Base-by-base conservation (phyloP, 768 basidiomycete genomes). In the Pisolithus marmoratus region DNA sequence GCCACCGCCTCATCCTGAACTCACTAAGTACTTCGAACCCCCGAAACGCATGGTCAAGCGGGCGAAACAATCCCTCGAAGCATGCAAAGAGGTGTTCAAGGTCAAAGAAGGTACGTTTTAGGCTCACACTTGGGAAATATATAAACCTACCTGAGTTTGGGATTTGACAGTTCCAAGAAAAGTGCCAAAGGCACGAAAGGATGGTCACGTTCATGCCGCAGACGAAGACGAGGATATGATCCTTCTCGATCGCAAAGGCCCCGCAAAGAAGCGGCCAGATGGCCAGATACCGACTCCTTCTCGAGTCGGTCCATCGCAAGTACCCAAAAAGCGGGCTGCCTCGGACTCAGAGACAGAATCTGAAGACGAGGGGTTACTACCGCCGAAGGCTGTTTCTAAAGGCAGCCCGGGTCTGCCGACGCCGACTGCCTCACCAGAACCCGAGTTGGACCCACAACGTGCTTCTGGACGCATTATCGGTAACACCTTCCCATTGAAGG, bases 1-100 rank as follows among this genome's bases (percentile, higher is more conserved):
- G 8, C 85, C 88, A 1, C 89, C 90, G 2, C 89, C 91, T 1
- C 92, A 96, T 67, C 85, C 85, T 2, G 90, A 90, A 50, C 74
- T 96, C 1, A 71, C 80, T 26, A 92, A 87, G 62, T 98, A 89
- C 68, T 84, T 96, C 59, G 73, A 90, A 11, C 82, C 90, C 5
- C 94, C 94, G 0, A 76, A 71, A 29, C 75, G 74, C 29, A 81
- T 88, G 1, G 67, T 86, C 14, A 87, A 88, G 62, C 74, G 77
- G 12, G 78, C 87, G 0, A 68, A 70, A 40, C 67, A 72, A 1
- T 72, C 82, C 0, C 71, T 86, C 20, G 79, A 85, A 52, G 74
- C 78, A 20, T 85, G 85, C 59, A 84, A 82, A 63, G 63, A 71
- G 6, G 72, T 64, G 1, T 83, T 97, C 72, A 89, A 87, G 38